Evolutionary conservation across 2,329 filamentous ascomycete species (phyloP), one percentile per base, ranked within the genome.

Genomic region (Penicillium sp.): DNA sequence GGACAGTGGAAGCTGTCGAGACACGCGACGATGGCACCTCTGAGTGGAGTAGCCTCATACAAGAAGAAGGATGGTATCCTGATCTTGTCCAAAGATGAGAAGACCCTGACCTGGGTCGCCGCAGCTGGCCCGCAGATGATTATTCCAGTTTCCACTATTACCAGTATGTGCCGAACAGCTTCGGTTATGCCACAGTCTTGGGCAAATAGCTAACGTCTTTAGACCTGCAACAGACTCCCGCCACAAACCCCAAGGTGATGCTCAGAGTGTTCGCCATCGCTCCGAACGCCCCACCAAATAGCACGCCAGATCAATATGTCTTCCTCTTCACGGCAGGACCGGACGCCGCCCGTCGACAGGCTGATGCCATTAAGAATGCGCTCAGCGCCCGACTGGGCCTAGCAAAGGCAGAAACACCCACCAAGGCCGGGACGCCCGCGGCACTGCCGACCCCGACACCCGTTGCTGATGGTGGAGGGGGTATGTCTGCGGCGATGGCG

Each of bases 191-290:
- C 35, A 5, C 7, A 42, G 17, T 41, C 20, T n/a, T 20, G 15
- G 31, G 49, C 49, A 11, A 28, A 3, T 41, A 25, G 20, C 17
- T 45, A 4, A 20, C 3, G n/a, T 28, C 28, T 20, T 20, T 52
- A 95, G 91, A 98, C 78, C 86, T 99, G 51, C 94, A 99, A 76
- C 94, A 98, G 75, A 98, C 95, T 0, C 93, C 95, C 12, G 91
- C 92, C 61, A 88, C 83, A n/a, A 88, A 87, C 38, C 82, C 92
- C 17, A 97, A 96, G 82, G 92, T 96, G 55, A 96, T 96, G 84
- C 84, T 98, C 60, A 96, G 95, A 76, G 89, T 99, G 57, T 91
- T 97, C 68, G 90, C 90, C 63, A 90, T 92, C 73, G 78, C 85
- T 43, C 77, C 86, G 22, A 70, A 73, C 38, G 60, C 70, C 15